Percentiles rank a stretch among this genome's conserved stretches.
Evolutionary conservation across 352 stramenopile genomes (phyloP).

Genomic region (Phytophthora kernoviae): DNA sequence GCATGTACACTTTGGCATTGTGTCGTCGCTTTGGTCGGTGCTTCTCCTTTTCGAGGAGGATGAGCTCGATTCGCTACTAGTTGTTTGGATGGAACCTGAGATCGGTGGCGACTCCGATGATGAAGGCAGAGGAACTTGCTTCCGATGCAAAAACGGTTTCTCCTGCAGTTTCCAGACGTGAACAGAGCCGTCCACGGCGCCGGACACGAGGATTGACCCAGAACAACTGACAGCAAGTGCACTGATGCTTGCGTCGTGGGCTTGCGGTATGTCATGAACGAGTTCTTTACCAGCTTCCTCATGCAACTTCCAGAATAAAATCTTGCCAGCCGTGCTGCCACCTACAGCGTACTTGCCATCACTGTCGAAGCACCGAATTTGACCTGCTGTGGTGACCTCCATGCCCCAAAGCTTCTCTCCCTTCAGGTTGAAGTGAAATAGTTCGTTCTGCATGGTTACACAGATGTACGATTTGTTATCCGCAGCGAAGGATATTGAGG

Average conservation of each 20-base stretch:
- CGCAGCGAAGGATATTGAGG: constrained; percentile 56
- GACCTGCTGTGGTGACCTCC: constrained; percentile 50
- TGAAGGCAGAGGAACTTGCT: neutral
- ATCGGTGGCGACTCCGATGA: neutral
- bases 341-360: constrained; percentile 75
- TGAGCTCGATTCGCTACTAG: neutral
- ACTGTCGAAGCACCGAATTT: constrained; percentile 74
- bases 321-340: constrained; percentile 59
- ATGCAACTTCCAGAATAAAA: constrained; percentile 77
- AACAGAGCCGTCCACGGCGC: constrained; percentile 61
- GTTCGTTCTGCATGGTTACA: constrained; percentile 72
- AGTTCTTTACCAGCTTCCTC: constrained; percentile 42
- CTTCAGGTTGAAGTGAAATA: constrained; percentile 58
- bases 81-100: constrained; percentile 33
- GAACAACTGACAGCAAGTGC: constrained; percentile 58
- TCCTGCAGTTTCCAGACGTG: constrained; percentile 59
- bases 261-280: constrained; percentile 65
- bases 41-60: neutral
- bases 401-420: constrained; percentile 58
- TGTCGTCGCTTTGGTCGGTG: neutral
- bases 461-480: constrained; percentile 65
- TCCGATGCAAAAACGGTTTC: constrained; percentile 2
- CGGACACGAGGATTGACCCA: constrained; percentile 64
- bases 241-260: constrained; percentile 67
- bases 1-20: constrained; percentile 11